phyloP scores from a whole-genome alignment of 306 rosid genomes.

The Lathyrus aphaca region DNA sequence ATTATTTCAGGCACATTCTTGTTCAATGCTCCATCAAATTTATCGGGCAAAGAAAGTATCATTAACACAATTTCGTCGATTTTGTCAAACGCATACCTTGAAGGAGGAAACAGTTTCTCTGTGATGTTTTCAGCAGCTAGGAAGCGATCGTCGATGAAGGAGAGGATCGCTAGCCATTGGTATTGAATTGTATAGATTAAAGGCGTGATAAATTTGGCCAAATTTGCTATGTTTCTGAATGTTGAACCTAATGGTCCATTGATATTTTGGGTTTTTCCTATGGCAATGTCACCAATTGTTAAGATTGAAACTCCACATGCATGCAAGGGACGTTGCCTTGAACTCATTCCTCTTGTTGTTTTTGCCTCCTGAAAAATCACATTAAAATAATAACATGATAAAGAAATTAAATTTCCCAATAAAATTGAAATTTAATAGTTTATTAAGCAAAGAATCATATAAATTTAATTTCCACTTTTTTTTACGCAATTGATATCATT shows the following conservation, averaged over 20 bases:
- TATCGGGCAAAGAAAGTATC: conserved; percentile 48
- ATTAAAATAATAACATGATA: neutral
- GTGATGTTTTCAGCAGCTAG: conserved; percentile 42
- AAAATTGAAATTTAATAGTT: neutral
- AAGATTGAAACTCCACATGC: conserved; percentile 61
- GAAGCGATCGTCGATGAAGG: conserved; percentile 56
- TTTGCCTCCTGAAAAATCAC: conserved; percentile 39
- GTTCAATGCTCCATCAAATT: conserved; percentile 50
- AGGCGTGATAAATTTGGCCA: conserved; percentile 46
- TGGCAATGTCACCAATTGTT: conserved; percentile 45
- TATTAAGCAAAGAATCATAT: neutral
- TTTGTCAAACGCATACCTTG: conserved; percentile 51
- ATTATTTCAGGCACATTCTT: conserved; percentile 40
- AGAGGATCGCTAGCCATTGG: conserved; percentile 56
- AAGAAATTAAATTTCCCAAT: neutral
- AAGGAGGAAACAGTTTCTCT: conserved; percentile 62
- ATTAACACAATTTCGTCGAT: conserved; percentile 51
- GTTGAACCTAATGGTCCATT: conserved; percentile 61
- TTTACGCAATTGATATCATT: neutral
- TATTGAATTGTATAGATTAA: conserved; percentile 42
- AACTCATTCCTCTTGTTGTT: conserved; percentile 40
- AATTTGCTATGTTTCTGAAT: conserved; percentile 41
- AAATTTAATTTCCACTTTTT: neutral
- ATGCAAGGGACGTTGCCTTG: conserved; percentile 62
- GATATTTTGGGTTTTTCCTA: conserved; percentile 46